Evolutionary conservation across 2,329 filamentous ascomycete genomes (phyloP).

Genomic region (Coniochaeta sp.): DNA sequence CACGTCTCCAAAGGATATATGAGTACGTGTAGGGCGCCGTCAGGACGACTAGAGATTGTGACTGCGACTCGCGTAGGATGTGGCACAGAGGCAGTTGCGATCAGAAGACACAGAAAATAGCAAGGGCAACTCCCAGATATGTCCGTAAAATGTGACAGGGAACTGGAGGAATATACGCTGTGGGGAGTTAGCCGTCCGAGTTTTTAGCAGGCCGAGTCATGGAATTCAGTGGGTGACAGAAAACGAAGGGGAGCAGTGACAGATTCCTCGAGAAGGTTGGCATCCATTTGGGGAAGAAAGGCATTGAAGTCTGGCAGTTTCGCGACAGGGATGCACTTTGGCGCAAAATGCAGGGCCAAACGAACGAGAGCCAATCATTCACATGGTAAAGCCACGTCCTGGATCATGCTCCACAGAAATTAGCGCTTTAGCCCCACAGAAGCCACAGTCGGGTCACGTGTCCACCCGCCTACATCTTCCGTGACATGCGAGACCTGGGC

Average conservation of each 20-base stretch:
- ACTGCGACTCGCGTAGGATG: not conserved
- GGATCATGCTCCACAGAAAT: not conserved
- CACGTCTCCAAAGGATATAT: not conserved
- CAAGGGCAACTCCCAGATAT: not conserved
- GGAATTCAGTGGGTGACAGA: not conserved
- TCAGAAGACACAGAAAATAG: not conserved
- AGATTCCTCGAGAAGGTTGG: slow-evolving; percentile 1
- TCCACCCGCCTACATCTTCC: not conserved
- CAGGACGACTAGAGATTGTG: not conserved
- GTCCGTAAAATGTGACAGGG: not conserved
- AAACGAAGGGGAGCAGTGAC: not conserved
- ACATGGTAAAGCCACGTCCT: not conserved
- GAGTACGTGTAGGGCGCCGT: not conserved
- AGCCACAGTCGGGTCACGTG: not conserved
- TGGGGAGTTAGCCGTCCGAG: not conserved
- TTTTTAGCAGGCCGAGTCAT: not conserved
- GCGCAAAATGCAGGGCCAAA: not conserved
- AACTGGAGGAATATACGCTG: not conserved
- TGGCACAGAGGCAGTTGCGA: not conserved
- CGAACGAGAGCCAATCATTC: not conserved
- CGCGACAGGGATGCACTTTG: not conserved
- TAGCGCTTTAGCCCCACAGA: not conserved
- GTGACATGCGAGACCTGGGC: no score
- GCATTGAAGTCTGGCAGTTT: not conserved
- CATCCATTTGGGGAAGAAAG: not conserved